phyloP scores from a whole-genome alignment of 1,284 basidiomycete genomes.

The Xerocomus minutiporus region DNA sequence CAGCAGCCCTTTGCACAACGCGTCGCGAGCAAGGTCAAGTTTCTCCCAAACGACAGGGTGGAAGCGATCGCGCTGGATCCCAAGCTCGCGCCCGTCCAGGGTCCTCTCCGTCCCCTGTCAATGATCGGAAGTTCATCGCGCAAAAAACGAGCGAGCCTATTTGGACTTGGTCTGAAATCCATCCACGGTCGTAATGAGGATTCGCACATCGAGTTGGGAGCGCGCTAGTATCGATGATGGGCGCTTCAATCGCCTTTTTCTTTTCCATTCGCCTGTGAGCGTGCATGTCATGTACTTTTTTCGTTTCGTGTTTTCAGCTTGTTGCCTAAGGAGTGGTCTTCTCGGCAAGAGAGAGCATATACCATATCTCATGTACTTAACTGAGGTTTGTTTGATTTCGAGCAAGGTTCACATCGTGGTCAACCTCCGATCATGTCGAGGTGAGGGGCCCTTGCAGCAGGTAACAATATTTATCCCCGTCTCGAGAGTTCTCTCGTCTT shows the following conservation, averaged over 20 bases:
- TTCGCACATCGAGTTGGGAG: background rate
- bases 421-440: background rate
- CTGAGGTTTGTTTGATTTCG: background rate
- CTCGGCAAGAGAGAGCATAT: background rate
- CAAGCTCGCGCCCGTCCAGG: constrained; percentile 33
- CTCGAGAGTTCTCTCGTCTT: background rate
- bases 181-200: background rate
- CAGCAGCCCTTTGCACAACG: constrained; percentile 10
- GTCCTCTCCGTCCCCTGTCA: constrained; percentile 29
- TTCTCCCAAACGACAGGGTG: constrained; percentile 23
- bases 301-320: constrained; percentile 15
- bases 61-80: constrained; percentile 28
- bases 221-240: constrained; percentile 5
- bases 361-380: background rate
- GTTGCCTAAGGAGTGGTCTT: background rate
- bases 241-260: background rate
- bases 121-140: constrained; percentile 17
- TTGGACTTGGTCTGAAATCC: constrained; percentile 22
- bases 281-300: constrained; percentile 8
- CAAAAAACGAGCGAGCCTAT: constrained; percentile 17
- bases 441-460: background rate
- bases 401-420: background rate
- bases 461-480: background rate
- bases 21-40: constrained; percentile 15
- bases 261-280: background rate